A percentile compares a stretch with the other conserved stretches of the same genome.
Evolutionary conservation across 306 rosid species (phyloP).

Genomic region (Sophora flavescens): DNA sequence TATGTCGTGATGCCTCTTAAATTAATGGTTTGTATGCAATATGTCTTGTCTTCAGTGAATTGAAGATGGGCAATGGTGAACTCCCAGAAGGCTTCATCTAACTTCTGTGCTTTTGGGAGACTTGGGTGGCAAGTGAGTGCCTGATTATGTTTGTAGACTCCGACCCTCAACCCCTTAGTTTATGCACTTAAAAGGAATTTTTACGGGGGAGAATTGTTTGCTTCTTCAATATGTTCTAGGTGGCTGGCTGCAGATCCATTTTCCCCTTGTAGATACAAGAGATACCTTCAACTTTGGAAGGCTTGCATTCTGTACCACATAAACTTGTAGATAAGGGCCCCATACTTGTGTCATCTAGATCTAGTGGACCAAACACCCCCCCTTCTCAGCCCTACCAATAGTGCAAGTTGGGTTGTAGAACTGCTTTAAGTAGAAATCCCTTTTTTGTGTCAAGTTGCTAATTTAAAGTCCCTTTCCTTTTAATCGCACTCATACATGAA

Average conservation of each 20-base stretch:
- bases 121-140: constrained; percentile 64
- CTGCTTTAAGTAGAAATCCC: constrained; percentile 24
- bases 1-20: background rate
- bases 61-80: constrained; percentile 57
- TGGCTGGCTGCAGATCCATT: constrained; percentile 48
- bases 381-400: background rate
- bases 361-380: constrained; percentile 41
- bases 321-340: constrained; percentile 46
- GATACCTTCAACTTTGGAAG: constrained; percentile 51
- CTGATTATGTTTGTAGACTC: constrained; percentile 52
- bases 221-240: constrained; percentile 53
- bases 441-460: constrained; percentile 14
- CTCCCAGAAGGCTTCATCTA: constrained; percentile 53
- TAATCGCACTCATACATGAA: background rate
- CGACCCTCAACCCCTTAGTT: constrained; percentile 42
- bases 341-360: constrained; percentile 33
- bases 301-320: constrained; percentile 16
- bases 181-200: constrained; percentile 29
- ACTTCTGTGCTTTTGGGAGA: constrained; percentile 49
- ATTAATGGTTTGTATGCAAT: constrained; percentile 30
- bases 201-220: constrained; percentile 50
- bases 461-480: background rate
- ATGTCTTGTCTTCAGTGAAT: constrained; percentile 61
- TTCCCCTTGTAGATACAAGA: constrained; percentile 49
- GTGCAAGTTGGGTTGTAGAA: constrained; percentile 26